Base-by-base conservation (phyloP, 2,329 filamentous ascomycete genomes). In the Sporothrix mexicana region DNA sequence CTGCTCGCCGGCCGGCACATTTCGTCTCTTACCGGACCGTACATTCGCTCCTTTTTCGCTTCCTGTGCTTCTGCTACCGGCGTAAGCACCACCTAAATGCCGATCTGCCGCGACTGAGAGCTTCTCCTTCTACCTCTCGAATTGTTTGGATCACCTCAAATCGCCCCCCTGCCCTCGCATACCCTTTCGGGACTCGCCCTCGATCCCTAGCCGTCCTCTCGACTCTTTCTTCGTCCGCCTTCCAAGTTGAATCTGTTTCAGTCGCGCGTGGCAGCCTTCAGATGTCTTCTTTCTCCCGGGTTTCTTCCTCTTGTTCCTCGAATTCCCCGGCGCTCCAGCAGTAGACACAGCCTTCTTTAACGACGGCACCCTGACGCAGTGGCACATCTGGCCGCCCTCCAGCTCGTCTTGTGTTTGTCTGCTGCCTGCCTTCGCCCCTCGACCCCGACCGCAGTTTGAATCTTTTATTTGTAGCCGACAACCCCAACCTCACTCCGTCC, bases 211-310 rank as follows among this genome's bases (percentile, higher is more conserved):
- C 10, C 25, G 9, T 47, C 25, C 12, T 64, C 45, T 47, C 25
- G 15, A 9, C 66, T 13, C 51, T 47, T 57, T 15, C 17, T 17
- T 15, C 30, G 36, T 17, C 23, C 6, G 30, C 61, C 53, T 23
- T 41, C 25, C 23, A 36, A 30, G 23, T 61, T 45, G 41, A 20
- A n/a, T 43, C 41, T 12, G 10, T 30, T 61, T 13, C 20, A 36
- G 30, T 51, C 53, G 64, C 41, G 62, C 20, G 25, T 36, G 30
- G 30, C 36, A 59, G 36, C 57, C 62, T 70, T 72, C 75, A 69
- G 75, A 76, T 76, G 75, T 76, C 75, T 76, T 74, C 74, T 57
- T 72, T 67, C 47, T 70, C 49, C 41, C 74, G 66, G 47, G 64
- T 71, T 68, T 47, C 49, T 68, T 36, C 49, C 61, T 59, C 43